Percentiles rank a stretch among this genome's conserved stretches.
Conservation (phyloP, 352 stramenopile genomes). For the Phytophthora meadii region DNA sequence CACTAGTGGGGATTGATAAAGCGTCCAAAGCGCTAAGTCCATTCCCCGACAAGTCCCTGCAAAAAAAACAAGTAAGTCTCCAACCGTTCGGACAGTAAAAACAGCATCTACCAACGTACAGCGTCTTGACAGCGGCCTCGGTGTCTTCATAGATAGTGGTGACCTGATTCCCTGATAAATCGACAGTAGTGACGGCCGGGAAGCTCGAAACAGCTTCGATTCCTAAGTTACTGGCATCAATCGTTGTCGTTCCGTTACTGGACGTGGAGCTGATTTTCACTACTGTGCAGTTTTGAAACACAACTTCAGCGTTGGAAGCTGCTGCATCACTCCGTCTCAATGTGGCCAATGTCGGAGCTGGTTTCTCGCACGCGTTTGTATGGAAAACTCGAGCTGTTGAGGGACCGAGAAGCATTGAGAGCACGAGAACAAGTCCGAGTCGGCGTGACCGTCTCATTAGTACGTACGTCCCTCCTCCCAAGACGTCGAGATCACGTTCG, state of each 20-base stretch:
- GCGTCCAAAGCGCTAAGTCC: constrained; percentile 34
- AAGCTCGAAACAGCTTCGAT: constrained; percentile 42
- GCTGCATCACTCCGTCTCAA: constrained; percentile 22
- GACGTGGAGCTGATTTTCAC: constrained; percentile 32
- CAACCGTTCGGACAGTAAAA: constrained; percentile 12
- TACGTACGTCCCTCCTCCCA: constrained; percentile 5
- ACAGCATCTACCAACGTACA: constrained; percentile 23
- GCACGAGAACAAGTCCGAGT: constrained; percentile 16
- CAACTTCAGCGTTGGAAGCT: constrained; percentile 31
- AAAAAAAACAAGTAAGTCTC: neutral
- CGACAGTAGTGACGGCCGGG: constrained; percentile 30
- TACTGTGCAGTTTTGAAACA: constrained; percentile 42
- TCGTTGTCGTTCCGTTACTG: constrained; percentile 33
- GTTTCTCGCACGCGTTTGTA: constrained; percentile 26
- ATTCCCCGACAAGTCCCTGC: constrained; percentile 40
- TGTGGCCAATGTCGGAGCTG: constrained; percentile 33
- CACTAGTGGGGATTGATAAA: constrained; percentile 33
- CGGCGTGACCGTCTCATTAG: constrained; percentile 33
- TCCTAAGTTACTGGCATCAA: constrained; percentile 36
- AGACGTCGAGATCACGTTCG: constrained; percentile 24
- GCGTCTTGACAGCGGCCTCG: constrained; percentile 31
- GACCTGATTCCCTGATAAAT: constrained; percentile 37
- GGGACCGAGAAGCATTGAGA: constrained; percentile 6
- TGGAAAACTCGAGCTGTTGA: constrained; percentile 8
- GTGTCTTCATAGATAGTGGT: constrained; percentile 39